These are phyloP conservation scores for Cercospora citrullina DNA, from an alignment of 2,329 filamentous ascomycete genomes.

Conservation along the genomic window DNA sequence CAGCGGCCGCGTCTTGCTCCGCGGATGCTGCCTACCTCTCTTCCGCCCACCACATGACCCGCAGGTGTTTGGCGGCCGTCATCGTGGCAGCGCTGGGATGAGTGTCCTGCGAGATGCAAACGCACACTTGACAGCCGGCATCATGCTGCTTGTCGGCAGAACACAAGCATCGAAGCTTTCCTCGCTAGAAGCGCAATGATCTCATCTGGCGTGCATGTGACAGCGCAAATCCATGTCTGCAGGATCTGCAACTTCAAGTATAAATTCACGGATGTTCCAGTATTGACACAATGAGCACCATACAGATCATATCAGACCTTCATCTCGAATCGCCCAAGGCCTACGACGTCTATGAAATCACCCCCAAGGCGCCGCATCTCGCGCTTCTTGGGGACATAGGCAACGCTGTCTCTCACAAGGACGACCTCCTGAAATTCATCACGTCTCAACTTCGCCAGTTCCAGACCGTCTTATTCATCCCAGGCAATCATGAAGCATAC, in stretches of 20 bases:
- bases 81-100: not conserved
- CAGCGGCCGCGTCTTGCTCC: not conserved
- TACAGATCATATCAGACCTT: conserved; percentile 55
- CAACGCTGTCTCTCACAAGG: conserved; percentile 39
- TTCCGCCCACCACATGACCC: conserved; percentile 8
- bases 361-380: conserved; percentile 51
- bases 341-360: conserved; percentile 55
- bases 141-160: not conserved
- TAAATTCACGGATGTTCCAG: not conserved
- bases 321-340: conserved; percentile 54
- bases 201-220: conserved; percentile 6
- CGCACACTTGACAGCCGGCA: not conserved
- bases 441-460: conserved; percentile 52
- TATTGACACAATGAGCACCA: conserved; percentile 21
- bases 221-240: not conserved
- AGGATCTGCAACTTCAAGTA: not conserved
- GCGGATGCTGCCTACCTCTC: not conserved
- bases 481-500: conserved; percentile 61
- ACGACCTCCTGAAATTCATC: conserved; percentile 51
- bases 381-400: conserved; percentile 61
- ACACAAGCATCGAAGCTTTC: conserved; percentile 2
- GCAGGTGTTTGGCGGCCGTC: not conserved
- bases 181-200: conserved; percentile 3
- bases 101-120: not conserved
- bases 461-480: conserved; percentile 52